Evolutionary conservation across 1,139 yeast genomes (phyloP), one percentile per base, ranked within the genome.

Genomic region (Scheffersomyces quercinus): DNA sequence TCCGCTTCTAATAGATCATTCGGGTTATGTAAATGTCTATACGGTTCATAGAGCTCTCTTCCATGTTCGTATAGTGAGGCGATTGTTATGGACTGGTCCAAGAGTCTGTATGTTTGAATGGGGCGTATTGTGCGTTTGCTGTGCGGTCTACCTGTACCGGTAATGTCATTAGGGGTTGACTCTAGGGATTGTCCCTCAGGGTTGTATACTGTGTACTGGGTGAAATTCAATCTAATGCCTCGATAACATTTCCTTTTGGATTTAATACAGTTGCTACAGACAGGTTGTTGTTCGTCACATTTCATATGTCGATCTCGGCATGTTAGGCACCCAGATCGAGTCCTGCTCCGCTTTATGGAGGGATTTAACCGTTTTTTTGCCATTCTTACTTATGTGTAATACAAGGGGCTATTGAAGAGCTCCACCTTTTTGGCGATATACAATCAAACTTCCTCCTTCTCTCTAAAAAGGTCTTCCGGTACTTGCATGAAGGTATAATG

Each of bases 281-380:
- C 74, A 1, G 79, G 79, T 40, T 62, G 66, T 47, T 68, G 74
- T 53, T 73, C 79, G 50, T 73, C 79, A 55, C 79, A 73, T 54
- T 73, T 73, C 69, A 73, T 71, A 53, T 73, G 79, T 41, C 79
- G 60, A 48, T 73, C 79, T 37, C 79, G 67, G 54, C 79, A 73
- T 10, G 79, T 73, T 41, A 72, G 60, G 52, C 79, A 73, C 9
- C 79, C 79, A 8, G 77, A 71, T 43, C 79, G 60, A 9, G 78
- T 71, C 54, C 56, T 40, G 42, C 67, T 64, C 46, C 67, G 53
- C 41, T 67, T 67, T 30, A 60, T 54, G 14, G 56, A 45, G 16
- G 59, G 55, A 36, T 51, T 52, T 37, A 53, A 49, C 31, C 57
- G 50, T 35, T 55, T 55, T 38, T 54, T 51, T 15, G 57, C 58